Base-by-base conservation (phyloP, 768 basidiomycete species). In the Mycena sanguinolenta region DNA sequence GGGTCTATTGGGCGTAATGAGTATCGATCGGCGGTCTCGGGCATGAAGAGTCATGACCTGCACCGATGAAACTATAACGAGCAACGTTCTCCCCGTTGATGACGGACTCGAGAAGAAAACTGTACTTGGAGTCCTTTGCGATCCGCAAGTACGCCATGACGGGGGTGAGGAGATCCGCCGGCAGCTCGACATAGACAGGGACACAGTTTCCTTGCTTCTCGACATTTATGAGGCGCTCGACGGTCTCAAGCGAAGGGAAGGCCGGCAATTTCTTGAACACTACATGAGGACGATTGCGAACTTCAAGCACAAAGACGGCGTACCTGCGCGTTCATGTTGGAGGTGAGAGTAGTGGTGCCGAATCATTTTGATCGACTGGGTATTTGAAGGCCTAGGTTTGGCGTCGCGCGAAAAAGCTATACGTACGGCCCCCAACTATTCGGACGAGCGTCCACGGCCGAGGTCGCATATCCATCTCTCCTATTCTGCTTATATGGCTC, bases 131-230 rank as follows among this genome's bases (percentile, higher is more conserved):
- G 76, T 96, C 94, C 76, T 96, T 92, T 16, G 97, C 91, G 70
- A 99, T 88, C 66, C 95, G 91, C 57, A 99, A 90, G 81, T 98
- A 99, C 9, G 98, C 97, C 84, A 96, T 93, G 78, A 96, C 96
- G 80, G 98, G 98, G 28, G 98, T 99, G 71, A 99, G 88, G 71
- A 99, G 90, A 79, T 99, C 98, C 54, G 96, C 97, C 27, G 97
- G 96, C 4, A 99, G 87, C 76, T 97, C 92, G 63, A 97, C 89
- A 81, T 90, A 99, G 73, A 99, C 88, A 25, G 97, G 97, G 39
- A 98, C 89, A 77, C 95, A 95, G 78, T 99, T 99, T 78, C 96
- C 96, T 65, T 84, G 86, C 80, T 95, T 94, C 79, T 95, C 92
- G 52, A 89, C 86, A 60, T 93, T 83, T 66, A 97, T 90, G 69